Percentiles rank a stretch among this genome's conserved stretches.
Conservation (phyloP, 1,284 basidiomycete species). For the Anthracocystis setariae region DNA sequence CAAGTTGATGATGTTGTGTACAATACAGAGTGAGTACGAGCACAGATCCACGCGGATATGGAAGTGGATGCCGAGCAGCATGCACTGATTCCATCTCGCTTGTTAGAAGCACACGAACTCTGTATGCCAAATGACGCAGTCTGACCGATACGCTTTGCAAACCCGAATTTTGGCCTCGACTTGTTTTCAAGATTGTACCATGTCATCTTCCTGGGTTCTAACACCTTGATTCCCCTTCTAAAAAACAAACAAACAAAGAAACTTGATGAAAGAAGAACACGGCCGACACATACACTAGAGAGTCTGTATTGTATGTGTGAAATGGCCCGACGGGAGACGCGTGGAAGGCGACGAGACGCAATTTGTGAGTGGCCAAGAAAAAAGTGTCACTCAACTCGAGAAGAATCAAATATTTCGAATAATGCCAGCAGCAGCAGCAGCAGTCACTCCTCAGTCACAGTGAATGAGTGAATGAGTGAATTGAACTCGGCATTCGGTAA, state of each 20-base stretch:
- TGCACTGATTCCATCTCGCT: too few relatives aligned
- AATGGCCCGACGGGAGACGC: slow-evolving; percentile 2
- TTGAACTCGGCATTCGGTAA: slow-evolving; percentile 15
- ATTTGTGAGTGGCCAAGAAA: background rate
- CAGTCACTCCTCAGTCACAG: too few relatives aligned
- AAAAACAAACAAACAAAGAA: background rate
- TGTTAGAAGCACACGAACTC: too few relatives aligned
- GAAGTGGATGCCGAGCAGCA: too few relatives aligned
- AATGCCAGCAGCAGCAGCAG: slow-evolving; percentile 1
- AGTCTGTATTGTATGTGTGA: too few relatives aligned
- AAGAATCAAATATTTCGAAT: too few relatives aligned
- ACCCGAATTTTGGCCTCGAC: background rate
- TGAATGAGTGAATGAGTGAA: too few relatives aligned
- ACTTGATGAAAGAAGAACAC: background rate
- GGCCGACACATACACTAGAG: slow-evolving; percentile 14
- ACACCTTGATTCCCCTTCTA: too few relatives aligned
- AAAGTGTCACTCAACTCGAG: background rate
- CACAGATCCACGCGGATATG: too few relatives aligned
- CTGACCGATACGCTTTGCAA: background rate
- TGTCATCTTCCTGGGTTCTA: background rate
- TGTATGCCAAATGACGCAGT: slow-evolving; percentile 17
- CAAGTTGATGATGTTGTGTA: too few relatives aligned
- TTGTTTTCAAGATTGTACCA: background rate
- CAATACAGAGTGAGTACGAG: too few relatives aligned
- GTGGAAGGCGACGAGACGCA: slow-evolving; percentile 12